phyloP scores from a whole-genome alignment of 1,139 yeast genomes.

The Kodamaea anthophila region DNA sequence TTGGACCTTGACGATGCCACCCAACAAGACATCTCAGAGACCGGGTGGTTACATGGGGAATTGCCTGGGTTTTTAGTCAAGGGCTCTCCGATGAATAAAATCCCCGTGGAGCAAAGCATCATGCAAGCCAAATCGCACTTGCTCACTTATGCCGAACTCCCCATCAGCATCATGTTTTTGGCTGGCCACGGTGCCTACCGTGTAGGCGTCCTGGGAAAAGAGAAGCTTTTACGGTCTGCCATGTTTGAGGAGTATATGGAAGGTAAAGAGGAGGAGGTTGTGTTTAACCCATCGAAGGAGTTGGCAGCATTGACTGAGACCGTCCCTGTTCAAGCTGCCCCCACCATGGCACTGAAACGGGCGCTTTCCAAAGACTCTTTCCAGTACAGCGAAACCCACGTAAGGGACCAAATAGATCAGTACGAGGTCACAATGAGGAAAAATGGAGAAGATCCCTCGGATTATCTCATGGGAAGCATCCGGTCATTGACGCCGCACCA shows the following conservation, averaged over 20 bases:
- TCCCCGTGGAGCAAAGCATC: conserved; percentile 17
- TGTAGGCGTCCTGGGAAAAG: conserved; percentile 14
- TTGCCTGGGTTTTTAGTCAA: conserved; percentile 24
- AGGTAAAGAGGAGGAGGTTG: conserved; percentile 1
- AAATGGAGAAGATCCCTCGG: not conserved
- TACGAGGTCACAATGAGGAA: conserved; percentile 14
- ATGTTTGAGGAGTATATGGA: conserved; percentile 9
- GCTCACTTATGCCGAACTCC: conserved; percentile 15
- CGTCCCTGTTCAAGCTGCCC: conserved; percentile 2
- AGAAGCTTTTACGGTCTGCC: conserved; percentile 22
- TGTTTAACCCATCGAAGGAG: conserved; percentile 5
- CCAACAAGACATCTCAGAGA: conserved; percentile 11
- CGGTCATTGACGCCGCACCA: conserved; percentile 12
- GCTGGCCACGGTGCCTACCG: conserved; percentile 9
- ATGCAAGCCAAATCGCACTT: conserved; percentile 23
- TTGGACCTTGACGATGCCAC: conserved; percentile 12
- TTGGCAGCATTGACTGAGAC: conserved; percentile 6
- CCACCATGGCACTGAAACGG: conserved; percentile 5
- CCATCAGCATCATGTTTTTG: conserved; percentile 14
- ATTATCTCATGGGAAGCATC: not conserved
- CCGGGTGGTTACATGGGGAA: conserved; percentile 5
- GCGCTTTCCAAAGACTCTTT: conserved; percentile 16
- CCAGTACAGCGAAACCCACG: conserved; percentile 18
- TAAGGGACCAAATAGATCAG: conserved; percentile 13
- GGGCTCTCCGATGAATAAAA: conserved; percentile 23